Conservation (phyloP, 78 protist genomes). For the Planoprotostelium fungivorum region DNA sequence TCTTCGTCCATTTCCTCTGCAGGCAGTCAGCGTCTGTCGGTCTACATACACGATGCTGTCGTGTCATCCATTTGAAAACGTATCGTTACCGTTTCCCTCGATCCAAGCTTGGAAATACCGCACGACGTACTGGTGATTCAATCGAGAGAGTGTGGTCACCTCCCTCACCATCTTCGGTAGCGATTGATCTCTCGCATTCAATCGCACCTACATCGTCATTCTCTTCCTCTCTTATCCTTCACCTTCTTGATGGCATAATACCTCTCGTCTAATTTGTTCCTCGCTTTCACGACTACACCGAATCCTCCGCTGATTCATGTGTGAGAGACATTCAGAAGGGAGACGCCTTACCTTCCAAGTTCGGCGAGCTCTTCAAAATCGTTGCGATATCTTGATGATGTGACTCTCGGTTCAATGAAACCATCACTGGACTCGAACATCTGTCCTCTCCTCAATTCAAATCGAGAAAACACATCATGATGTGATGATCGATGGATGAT, state of each 20-base stretch:
- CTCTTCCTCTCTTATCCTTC: background rate
- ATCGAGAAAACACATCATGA: background rate
- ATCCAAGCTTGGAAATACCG: slow-evolving; percentile 73
- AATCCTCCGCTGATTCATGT: slow-evolving; percentile 25
- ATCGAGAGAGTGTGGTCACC: slow-evolving; percentile 55
- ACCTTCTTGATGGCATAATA: slow-evolving; percentile 71
- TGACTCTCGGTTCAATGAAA: background rate
- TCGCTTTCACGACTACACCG: slow-evolving; percentile 48
- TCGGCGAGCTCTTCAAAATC: slow-evolving; percentile 65
- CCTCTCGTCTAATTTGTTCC: slow-evolving; percentile 48
- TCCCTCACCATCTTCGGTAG: slow-evolving; percentile 53
- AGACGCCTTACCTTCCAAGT: slow-evolving; percentile 17
- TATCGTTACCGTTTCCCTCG: slow-evolving; percentile 16
- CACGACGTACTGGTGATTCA: slow-evolving; percentile 73
- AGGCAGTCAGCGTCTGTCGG: slow-evolving; percentile 17
- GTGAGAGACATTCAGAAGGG: background rate
- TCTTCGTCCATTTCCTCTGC: background rate
- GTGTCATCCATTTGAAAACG: background rate
- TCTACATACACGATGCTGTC: background rate
- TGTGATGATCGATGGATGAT: no score
- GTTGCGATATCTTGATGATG: slow-evolving; percentile 30
- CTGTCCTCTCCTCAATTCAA: background rate
- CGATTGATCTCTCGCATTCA: slow-evolving; percentile 15
- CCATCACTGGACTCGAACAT: background rate
- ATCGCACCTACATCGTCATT: slow-evolving; percentile 8